These are phyloP conservation scores for Porphyra umbilicalis DNA, from an alignment of 31 red algal genomes.

Conservation along the genomic window DNA sequence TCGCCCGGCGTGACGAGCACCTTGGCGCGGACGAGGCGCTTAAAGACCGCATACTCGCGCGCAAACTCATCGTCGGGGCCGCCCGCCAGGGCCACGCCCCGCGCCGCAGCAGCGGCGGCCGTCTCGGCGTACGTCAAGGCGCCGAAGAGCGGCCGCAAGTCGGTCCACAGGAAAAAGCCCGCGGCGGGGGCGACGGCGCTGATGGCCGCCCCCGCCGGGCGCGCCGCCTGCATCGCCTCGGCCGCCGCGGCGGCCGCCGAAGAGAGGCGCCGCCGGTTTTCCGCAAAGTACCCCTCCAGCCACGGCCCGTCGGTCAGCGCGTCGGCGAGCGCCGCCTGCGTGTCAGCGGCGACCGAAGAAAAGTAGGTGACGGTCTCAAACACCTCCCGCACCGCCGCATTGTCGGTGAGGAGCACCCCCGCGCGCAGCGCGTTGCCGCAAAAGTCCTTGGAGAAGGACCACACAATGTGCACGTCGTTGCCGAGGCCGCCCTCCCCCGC, in stretches of 20 bases:
- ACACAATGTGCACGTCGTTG: conserved; percentile 77
- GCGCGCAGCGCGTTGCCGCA: conserved; percentile 52
- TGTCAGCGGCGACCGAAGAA: conserved; percentile 21
- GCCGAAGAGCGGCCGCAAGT: conserved; percentile 29
- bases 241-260: conserved; percentile 10
- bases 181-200: conserved; percentile 32
- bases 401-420: conserved; percentile 69
- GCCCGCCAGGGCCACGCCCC: neutral
- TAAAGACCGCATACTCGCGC: conserved; percentile 33
- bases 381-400: conserved; percentile 25
- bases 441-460: conserved; percentile 85
- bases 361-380: conserved; percentile 28
- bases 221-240: neutral
- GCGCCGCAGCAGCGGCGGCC: neutral
- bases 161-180: conserved; percentile 80
- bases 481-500: conserved; percentile 43
- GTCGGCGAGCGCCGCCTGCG: conserved; percentile 40
- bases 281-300: conserved; percentile 33
- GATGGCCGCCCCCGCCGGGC: conserved; percentile 22
- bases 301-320: conserved; percentile 29
- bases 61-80: neutral
- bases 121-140: neutral
- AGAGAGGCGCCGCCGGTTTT: conserved; percentile 26
- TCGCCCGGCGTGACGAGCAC: conserved; percentile 53
- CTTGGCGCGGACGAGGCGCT: conserved; percentile 19